Evolutionary conservation across 352 stramenopile genomes (phyloP).

Genomic region (Phytopythium ostracodes): DNA sequence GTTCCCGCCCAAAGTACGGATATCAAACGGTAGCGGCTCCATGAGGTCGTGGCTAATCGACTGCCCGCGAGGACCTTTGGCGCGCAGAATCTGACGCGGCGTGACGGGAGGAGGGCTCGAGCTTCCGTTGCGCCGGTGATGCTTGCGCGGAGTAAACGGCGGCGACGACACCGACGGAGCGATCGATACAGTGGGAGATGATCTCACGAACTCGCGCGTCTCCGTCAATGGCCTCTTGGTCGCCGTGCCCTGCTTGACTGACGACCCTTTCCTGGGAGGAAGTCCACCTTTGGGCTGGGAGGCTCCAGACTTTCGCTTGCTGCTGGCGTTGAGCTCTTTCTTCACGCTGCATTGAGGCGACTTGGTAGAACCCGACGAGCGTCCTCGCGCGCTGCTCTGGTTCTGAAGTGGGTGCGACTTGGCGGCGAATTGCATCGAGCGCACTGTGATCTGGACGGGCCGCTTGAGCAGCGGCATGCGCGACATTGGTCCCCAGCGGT

Average conservation of each 20-base stretch:
- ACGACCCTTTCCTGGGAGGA: background rate
- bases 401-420: slow-evolving; percentile 21
- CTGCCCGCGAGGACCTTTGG: slow-evolving; percentile 18
- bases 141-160: slow-evolving; percentile 35
- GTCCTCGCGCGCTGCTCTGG: slow-evolving; percentile 10
- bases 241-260: slow-evolving; percentile 4
- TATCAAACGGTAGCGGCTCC: slow-evolving; percentile 28
- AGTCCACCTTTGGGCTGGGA: background rate
- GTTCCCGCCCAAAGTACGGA: slow-evolving; percentile 41
- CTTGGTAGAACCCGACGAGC: background rate
- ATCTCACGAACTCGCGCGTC: background rate
- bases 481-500: slow-evolving; percentile 32
- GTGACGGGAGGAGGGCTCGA: slow-evolving; percentile 21
- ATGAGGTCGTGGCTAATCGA: slow-evolving; percentile 33
- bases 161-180: slow-evolving; percentile 9
- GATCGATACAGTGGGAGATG: background rate
- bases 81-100: slow-evolving; percentile 22
- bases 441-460: slow-evolving; percentile 59
- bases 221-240: slow-evolving; percentile 1
- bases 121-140: slow-evolving; percentile 26
- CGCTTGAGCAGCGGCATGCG: slow-evolving; percentile 40
- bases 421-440: slow-evolving; percentile 36
- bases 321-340: background rate
- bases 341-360: background rate
- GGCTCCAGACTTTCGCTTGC: background rate